These are phyloP conservation scores for Talaromyces sp. DNA, from an alignment of 2,329 filamentous ascomycete species.

Conservation along the genomic window DNA sequence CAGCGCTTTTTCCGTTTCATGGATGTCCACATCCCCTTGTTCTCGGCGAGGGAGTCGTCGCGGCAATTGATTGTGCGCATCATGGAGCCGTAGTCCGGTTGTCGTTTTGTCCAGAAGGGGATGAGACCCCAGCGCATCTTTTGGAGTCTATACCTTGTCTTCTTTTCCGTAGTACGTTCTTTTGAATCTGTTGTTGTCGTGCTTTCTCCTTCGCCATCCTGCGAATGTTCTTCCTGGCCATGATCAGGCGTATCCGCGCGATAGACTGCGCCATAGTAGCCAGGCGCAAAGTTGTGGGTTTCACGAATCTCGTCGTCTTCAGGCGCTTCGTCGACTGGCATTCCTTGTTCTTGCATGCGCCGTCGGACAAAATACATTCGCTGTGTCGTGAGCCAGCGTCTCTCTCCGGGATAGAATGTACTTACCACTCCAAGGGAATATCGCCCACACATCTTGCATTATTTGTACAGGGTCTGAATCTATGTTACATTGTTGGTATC, in stretches of 20 bases:
- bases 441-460: conserved; percentile 60
- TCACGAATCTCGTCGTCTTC: conserved; percentile 68
- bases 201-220: conserved; percentile 8
- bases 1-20: conserved; percentile 92
- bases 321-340: conserved; percentile 69
- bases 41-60: conserved; percentile 74
- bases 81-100: conserved; percentile 71
- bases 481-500: background rate
- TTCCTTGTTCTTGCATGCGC: conserved; percentile 69
- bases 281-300: conserved; percentile 90
- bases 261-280: conserved; percentile 81
- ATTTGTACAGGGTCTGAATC: background rate
- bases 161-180: conserved; percentile 1
- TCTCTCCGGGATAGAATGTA: conserved; percentile 14
- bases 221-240: conserved; percentile 38
- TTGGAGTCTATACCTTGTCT: conserved; percentile 73
- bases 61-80: conserved; percentile 94
- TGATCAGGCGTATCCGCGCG: conserved; percentile 67
- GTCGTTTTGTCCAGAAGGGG: conserved; percentile 87
- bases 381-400: conserved; percentile 43
- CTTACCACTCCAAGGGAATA: conserved; percentile 62
- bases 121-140: conserved; percentile 95
- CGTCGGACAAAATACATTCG: conserved; percentile 71
- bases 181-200: background rate
- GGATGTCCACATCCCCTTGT: conserved; percentile 81